Base-by-base conservation (phyloP, 257 asterid genomes). In the Knoxia roxburghii region DNA sequence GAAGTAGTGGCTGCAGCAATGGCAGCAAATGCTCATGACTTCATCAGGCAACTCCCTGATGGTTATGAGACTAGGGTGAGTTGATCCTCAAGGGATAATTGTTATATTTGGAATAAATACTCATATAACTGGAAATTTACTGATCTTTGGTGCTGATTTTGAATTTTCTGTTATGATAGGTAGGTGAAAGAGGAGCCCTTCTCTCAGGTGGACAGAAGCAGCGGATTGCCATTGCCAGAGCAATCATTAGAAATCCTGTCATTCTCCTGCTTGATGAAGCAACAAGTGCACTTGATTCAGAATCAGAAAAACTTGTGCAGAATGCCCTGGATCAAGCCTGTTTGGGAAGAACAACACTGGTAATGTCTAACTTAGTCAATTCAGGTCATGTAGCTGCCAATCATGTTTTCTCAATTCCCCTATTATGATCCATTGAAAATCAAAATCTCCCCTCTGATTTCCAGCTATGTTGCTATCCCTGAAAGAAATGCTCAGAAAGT, bases 231-330 rank as follows among this genome's bases (percentile, higher is more conserved):
- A 91, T 91, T 61, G 95, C 96, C 9, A 77, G 97, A 81, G 96
- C 97, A 74, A 75, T 88, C 21, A 71, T 91, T 37, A 76, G 87
- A 68, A 88, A 91, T 60, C 91, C 97, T 1, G 83, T 77, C 46
- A 83, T 91, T 70, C 95, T 90, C 67, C 80, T 90, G n/a, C 95
- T 90, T 24, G 97, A 90, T 56, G 97, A 90, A 69, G 97, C 97
- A 15, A 90, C 98, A 33, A 91, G 98, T 68, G 98, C 98, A 18
- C 95, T 91, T 29, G 98, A 89, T 66, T 82, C 95, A 24, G 96
- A 89, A 66, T 91, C 98, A 14, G 96, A 91, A 72, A 82, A 76
- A 61, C 86, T 87, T 17, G 95, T 91, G 58, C 98, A 91, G 46
- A 75, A 73, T 68, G 98, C 98, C 11, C 77, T 91, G 4, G 95